Conservation (phyloP, 1,284 basidiomycete genomes). For the Ceratobasidium sp. region DNA sequence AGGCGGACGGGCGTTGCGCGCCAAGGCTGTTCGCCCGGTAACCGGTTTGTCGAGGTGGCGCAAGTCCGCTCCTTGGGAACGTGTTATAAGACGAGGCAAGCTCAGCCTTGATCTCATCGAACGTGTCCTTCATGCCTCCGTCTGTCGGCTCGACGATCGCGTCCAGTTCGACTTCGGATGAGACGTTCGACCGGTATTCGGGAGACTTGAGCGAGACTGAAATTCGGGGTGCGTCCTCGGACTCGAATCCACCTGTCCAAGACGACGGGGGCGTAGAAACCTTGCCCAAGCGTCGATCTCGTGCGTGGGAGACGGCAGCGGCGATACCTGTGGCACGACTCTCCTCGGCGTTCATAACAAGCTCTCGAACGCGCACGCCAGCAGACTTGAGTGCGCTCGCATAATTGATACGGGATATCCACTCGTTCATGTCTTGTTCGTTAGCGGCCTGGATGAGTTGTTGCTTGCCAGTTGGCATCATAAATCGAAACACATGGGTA, state of each 20-base stretch:
- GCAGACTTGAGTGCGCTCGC: constrained; percentile 91
- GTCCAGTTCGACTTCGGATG: constrained; percentile 53
- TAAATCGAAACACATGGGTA: constrained; percentile 82
- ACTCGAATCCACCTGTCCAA: constrained; percentile 1
- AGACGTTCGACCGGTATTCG: constrained; percentile 66
- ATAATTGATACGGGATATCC: constrained; percentile 96
- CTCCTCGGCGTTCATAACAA: constrained; percentile 76
- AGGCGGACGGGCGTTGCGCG: background rate
- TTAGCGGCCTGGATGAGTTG: constrained; percentile 83
- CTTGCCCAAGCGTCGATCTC: constrained; percentile 51
- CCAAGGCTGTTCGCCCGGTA: constrained; percentile 26
- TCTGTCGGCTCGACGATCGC: constrained; percentile 54
- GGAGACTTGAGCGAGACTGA: constrained; percentile 1
- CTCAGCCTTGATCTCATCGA: constrained; percentile 88
- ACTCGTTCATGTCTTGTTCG: constrained; percentile 87
- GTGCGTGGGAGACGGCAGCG: constrained; percentile 80
- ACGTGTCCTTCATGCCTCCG: constrained; percentile 74
- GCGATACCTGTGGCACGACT: constrained; percentile 84
- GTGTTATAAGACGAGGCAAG: constrained; percentile 65
- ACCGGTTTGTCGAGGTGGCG: constrained; percentile 27
- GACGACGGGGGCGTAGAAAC: constrained; percentile 9
- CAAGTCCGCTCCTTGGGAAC: constrained; percentile 34
- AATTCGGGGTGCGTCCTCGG: background rate
- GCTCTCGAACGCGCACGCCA: constrained; percentile 86
- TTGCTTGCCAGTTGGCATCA: constrained; percentile 82